Evolutionary conservation across 140 eudicot genomes (phyloP).

Genomic region (Ambrosia hybrid): DNA sequence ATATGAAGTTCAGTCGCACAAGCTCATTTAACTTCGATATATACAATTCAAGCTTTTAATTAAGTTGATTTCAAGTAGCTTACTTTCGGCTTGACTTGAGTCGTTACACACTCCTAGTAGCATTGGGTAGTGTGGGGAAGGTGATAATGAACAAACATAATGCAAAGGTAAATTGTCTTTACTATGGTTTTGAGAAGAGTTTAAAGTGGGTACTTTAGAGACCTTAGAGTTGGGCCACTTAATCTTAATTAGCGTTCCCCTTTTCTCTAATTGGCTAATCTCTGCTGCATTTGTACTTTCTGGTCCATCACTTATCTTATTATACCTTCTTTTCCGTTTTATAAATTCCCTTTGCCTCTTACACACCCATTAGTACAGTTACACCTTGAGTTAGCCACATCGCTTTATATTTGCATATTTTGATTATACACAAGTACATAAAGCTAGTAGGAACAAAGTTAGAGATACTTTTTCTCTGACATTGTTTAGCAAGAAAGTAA

Average conservation of each 20-base stretch:
- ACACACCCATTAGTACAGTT: constrained; percentile 15
- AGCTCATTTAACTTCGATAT: too few relatives aligned
- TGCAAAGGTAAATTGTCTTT: neutral
- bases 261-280: constrained; percentile 27
- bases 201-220: neutral
- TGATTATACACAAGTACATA: constrained; percentile 10
- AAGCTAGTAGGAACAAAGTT: constrained; percentile 11
- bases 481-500: constrained; percentile 3
- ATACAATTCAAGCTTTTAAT: too few relatives aligned
- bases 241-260: constrained; percentile 12
- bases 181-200: neutral
- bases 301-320: constrained; percentile 36
- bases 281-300: constrained; percentile 23
- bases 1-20: too few relatives aligned
- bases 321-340: constrained; percentile 33
- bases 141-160: constrained; percentile 25
- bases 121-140: constrained; percentile 20
- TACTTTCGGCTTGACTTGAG: too few relatives aligned
- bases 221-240: neutral
- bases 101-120: too few relatives aligned
- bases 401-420: constrained; percentile 22
- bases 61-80: too few relatives aligned
- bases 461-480: neutral
- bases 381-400: constrained; percentile 28
- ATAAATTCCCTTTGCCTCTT: constrained; percentile 16